These are phyloP conservation scores for Mucor sp. DNA, from an alignment of 371 early-diverging fungal genomes.

Conservation along the genomic window DNA sequence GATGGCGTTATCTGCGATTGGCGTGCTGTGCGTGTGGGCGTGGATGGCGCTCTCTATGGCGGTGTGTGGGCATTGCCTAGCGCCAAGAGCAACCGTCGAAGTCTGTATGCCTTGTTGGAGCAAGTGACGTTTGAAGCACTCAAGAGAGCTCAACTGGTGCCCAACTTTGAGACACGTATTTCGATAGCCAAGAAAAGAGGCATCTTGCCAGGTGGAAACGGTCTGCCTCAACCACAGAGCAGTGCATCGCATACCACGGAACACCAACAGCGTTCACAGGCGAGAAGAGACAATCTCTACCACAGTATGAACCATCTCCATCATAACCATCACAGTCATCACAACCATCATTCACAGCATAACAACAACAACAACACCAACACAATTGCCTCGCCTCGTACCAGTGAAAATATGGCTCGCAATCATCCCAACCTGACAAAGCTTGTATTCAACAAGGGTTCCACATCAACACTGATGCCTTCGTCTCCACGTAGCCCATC, in stretches of 20 bases:
- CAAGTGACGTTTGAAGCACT: constrained; percentile 56
- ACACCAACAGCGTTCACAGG: constrained; percentile 6
- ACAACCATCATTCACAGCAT: constrained; percentile 1
- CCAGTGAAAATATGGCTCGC: constrained; percentile 7
- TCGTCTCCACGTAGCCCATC: constrained; percentile 32
- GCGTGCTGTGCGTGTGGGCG: constrained; percentile 48
- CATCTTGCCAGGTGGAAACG: constrained; percentile 14
- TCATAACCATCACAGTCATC: constrained; percentile 12
- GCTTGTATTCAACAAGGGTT: constrained; percentile 37
- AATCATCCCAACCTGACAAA: constrained; percentile 26
- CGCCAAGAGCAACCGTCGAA: constrained; percentile 41
- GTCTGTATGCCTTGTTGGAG: constrained; percentile 48
- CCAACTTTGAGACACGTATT: constrained; percentile 55
- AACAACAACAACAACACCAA: not conserved
- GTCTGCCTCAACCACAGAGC: not conserved
- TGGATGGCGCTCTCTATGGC: constrained; percentile 46
- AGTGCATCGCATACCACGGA: constrained; percentile 12
- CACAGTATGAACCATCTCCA: not conserved
- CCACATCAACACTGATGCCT: constrained; percentile 15
- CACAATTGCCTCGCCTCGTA: not conserved
- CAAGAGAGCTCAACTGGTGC: constrained; percentile 52
- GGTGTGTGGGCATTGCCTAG: constrained; percentile 50
- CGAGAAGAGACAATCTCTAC: constrained; percentile 7
- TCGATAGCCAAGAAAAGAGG: constrained; percentile 52
- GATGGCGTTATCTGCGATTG: constrained; percentile 56